Percentiles rank a stretch among this genome's conserved stretches.
Conservation (phyloP, 129 eudicot genomes). For the Cynara cardunculus region DNA sequence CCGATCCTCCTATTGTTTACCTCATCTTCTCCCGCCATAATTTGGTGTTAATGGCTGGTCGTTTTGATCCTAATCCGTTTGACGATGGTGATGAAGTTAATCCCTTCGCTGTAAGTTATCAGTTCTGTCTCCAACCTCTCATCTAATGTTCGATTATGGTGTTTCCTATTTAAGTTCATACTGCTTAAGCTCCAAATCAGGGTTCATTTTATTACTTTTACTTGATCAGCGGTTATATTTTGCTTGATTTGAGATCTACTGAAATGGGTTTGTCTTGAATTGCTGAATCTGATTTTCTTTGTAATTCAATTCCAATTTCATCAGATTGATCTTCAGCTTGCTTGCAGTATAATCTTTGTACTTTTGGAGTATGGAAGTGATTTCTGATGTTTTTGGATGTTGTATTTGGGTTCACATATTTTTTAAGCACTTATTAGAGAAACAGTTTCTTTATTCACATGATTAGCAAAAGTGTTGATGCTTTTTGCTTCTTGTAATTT, state of each 20-base stretch:
- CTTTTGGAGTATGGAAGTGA: neutral
- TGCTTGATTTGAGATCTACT: neutral
- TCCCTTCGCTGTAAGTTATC: constrained; percentile 39
- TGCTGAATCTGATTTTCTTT: neutral
- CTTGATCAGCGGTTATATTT: neutral
- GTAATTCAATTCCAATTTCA: neutral
- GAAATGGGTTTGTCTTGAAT: neutral
- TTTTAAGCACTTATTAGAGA: neutral
- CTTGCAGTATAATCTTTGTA: neutral
- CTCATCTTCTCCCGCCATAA: constrained; percentile 10
- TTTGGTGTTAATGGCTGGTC: constrained; percentile 27
- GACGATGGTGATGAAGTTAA: constrained; percentile 37
- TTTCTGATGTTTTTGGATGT: neutral
- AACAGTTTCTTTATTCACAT: neutral
- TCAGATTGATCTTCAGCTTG: neutral
- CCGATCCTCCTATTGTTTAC: neutral
- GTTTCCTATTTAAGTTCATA: neutral
- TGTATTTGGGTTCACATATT: neutral
- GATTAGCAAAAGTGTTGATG: neutral
- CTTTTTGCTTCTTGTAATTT: neutral
- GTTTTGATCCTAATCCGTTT: constrained; percentile 36
- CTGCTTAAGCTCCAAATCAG: neutral
- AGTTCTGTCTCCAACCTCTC: neutral
- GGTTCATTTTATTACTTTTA: too few relatives aligned
- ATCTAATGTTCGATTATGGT: neutral